A percentile compares a stretch with the other conserved stretches of the same genome.
phyloP scores from a whole-genome alignment of 1,284 basidiomycete genomes.

The Bondarzewia mesenterica region DNA sequence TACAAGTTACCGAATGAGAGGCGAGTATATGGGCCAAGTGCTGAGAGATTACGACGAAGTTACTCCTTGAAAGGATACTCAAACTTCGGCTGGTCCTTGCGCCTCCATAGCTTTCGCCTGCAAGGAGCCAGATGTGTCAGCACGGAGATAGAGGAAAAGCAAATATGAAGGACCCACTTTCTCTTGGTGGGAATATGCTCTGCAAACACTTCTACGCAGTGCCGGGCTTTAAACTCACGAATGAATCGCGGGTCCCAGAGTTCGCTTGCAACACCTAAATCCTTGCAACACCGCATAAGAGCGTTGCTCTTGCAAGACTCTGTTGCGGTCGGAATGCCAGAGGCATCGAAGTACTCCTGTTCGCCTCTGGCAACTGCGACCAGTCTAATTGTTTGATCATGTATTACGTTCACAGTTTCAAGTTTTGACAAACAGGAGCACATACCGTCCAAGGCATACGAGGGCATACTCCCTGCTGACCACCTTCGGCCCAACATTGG shows the following conservation, averaged over 20 bases:
- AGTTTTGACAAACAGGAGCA: no score
- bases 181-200: conserved; percentile 80
- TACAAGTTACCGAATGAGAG: no score
- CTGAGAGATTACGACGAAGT: not conserved
- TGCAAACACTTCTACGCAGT: conserved; percentile 83
- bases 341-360: conserved; percentile 94
- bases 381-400: no score
- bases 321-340: conserved; percentile 87
- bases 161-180: conserved; percentile 53
- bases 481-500: conserved; percentile 81
- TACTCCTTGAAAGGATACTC: conserved; percentile 83
- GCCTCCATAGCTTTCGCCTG: conserved; percentile 87
- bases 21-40: not conserved
- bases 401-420: no score
- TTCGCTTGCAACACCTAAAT: conserved; percentile 92
- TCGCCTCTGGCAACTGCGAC: conserved; percentile 92
- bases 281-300: conserved; percentile 97
- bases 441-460: conserved; percentile 85
- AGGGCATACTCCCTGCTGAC: conserved; percentile 94
- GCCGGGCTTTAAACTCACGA: conserved; percentile 81
- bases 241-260: conserved; percentile 98
- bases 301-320: conserved; percentile 97
- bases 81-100: conserved; percentile 81
- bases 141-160: not conserved
- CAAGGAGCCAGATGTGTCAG: not conserved